Base-by-base conservation (phyloP, 2,329 filamentous ascomycete genomes). In the Trichoderma atroviride region DNA sequence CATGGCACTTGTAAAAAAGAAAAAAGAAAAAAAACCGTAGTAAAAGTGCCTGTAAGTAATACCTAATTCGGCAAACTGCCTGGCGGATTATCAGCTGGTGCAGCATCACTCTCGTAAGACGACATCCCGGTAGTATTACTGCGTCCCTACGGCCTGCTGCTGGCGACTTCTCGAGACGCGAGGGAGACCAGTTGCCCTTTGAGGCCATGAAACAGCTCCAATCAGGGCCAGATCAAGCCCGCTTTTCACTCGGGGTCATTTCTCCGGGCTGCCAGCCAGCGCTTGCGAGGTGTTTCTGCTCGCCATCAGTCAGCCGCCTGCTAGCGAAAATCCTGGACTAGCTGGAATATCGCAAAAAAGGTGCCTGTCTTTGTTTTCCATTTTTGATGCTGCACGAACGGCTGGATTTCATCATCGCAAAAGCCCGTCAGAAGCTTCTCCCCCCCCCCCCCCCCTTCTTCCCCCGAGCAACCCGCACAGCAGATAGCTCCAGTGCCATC, bases 201-300 rank as follows among this genome's bases (percentile, higher is more conserved):
- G 59, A 50, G 59, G 11, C 59, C 24, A 3, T 63, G 66, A 62
- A 64, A 53, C 52, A 70, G 50, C 61, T 59, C 70, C 68, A 71
- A 67, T 67, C 60, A 70, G 58, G 57, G 50, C 61, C 22, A 52
- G 19, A 60, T 55, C 35, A 69, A 50, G 61, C 72, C 73, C 70
- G 73, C 73, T 74, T 74, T 74, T 74, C 68, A 60, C 68, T 60
- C 72, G 71, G 73, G 72, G 69, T 29, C 43, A 70, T 73, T 71
- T 37, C 72, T 74, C 73, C 73, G 68, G n/a, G 47, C 55, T 31
- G 37, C 31, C 11, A 31, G 37, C 16, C 40, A 52, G 43, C 40
- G n/a, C 50, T 33, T 19, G n/a, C 43, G 59, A 52, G 29, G 22
- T 62, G 47, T 40, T 63, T 22, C 47, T 24, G n/a, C 47, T 19